Conservation (phyloP, 331 rosid genomes). For the Acacia concinna region DNA sequence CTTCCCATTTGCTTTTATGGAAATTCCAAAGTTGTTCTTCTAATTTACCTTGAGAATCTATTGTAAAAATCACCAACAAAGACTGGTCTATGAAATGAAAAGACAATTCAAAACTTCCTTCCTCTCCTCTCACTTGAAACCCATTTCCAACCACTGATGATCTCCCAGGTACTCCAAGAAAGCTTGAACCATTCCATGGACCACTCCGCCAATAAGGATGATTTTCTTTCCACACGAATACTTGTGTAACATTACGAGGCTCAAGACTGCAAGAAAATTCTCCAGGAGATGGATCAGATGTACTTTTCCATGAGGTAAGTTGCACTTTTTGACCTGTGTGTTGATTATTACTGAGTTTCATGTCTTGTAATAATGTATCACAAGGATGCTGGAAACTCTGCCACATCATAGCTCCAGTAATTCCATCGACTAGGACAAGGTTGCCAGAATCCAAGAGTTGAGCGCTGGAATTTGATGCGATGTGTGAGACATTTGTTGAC, state of each 20-base stretch:
- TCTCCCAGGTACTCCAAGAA: neutral
- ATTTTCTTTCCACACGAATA: slow-evolving; percentile 26
- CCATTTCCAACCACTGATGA: no score
- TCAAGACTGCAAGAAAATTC: slow-evolving; percentile 13
- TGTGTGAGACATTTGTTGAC: slow-evolving; percentile 28
- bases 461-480: slow-evolving; percentile 11
- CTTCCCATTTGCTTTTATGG: no score
- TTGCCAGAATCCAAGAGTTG: slow-evolving; percentile 10
- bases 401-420: slow-evolving; percentile 6
- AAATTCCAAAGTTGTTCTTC: no score
- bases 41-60: neutral
- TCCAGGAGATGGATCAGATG: slow-evolving; percentile 36
- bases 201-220: slow-evolving; percentile 31
- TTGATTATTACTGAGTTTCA: neutral
- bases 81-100: neutral
- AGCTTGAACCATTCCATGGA: slow-evolving; percentile 36
- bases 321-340: neutral
- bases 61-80: neutral
- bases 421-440: slow-evolving; percentile 30
- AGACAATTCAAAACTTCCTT: neutral
- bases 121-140: neutral
- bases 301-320: slow-evolving; percentile 37
- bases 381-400: slow-evolving; percentile 41
- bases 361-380: slow-evolving; percentile 1
- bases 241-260: neutral